Conservation (phyloP, 345 rosid species). For the Bruguiera gymnorhiza region DNA sequence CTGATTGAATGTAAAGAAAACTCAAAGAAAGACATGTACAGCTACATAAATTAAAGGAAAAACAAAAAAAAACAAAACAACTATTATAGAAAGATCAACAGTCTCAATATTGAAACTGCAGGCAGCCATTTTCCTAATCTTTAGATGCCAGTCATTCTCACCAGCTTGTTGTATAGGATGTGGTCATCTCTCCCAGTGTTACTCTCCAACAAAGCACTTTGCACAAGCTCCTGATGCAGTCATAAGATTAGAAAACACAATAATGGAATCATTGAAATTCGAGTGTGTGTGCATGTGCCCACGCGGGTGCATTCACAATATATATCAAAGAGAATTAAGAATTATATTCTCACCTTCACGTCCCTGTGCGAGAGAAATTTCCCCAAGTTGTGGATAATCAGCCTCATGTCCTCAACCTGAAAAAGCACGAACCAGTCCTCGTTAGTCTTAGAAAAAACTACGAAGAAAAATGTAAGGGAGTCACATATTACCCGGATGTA, state of each 20-base stretch:
- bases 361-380: constrained; percentile 74
- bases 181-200: constrained; percentile 93
- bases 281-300: no score
- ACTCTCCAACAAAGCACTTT: constrained; percentile 87
- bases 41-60: no score
- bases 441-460: not conserved
- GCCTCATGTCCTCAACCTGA: constrained; percentile 95
- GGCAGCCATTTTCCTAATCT: not conserved
- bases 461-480: not conserved
- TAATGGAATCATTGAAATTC: no score
- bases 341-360: constrained; percentile 63
- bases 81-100: no score
- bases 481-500: constrained; percentile 58
- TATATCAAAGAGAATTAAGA: not conserved
- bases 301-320: no score
- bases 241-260: not conserved
- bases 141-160: constrained; percentile 40
- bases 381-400: constrained; percentile 85
- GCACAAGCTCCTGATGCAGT: constrained; percentile 75
- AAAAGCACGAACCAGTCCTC: not conserved
- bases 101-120: not conserved
- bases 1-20: no score
- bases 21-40: no score
- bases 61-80: no score
- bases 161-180: constrained; percentile 77